Conservation (phyloP, 345 rosid genomes). For the Moricandia moricandioides region DNA sequence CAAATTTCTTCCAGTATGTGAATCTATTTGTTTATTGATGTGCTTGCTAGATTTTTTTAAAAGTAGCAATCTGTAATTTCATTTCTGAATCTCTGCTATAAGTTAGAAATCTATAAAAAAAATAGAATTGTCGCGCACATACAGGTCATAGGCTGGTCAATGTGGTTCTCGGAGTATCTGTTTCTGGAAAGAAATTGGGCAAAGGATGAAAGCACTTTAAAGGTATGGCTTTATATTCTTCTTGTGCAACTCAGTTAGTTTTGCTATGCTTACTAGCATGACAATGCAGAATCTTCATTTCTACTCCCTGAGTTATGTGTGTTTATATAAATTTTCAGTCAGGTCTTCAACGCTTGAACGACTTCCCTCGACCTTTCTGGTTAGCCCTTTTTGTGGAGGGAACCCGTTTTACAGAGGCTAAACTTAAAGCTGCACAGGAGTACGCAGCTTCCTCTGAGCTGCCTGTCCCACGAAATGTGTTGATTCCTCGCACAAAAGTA, state of each 20-base stretch:
- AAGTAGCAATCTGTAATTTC: neutral
- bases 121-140: neutral
- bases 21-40: slow-evolving; percentile 3
- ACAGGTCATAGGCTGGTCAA: slow-evolving; percentile 99
- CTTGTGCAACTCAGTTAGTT: neutral
- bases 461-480: slow-evolving; percentile 85
- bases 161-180: slow-evolving; percentile 98
- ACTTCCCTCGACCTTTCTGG: slow-evolving; percentile 93
- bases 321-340: slow-evolving; percentile 52
- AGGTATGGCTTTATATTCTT: slow-evolving; percentile 26
- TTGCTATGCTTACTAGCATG: neutral
- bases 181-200: slow-evolving; percentile 94
- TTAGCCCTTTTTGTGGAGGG: slow-evolving; percentile 98
- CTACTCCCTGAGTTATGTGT: neutral
- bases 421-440: slow-evolving; percentile 92
- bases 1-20: slow-evolving; percentile 83
- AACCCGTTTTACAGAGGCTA: slow-evolving; percentile 91
- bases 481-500: slow-evolving; percentile 99
- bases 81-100: neutral
- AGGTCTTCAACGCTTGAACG: slow-evolving; percentile 74
- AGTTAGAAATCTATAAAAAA: neutral
- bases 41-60: neutral
- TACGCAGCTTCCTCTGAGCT: slow-evolving; percentile 79
- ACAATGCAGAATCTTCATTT: slow-evolving; percentile 14
- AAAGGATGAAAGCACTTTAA: slow-evolving; percentile 79